These are phyloP conservation scores for Blastomyces silverae DNA, from an alignment of 2,329 filamentous ascomycete species.

Conservation along the genomic window DNA sequence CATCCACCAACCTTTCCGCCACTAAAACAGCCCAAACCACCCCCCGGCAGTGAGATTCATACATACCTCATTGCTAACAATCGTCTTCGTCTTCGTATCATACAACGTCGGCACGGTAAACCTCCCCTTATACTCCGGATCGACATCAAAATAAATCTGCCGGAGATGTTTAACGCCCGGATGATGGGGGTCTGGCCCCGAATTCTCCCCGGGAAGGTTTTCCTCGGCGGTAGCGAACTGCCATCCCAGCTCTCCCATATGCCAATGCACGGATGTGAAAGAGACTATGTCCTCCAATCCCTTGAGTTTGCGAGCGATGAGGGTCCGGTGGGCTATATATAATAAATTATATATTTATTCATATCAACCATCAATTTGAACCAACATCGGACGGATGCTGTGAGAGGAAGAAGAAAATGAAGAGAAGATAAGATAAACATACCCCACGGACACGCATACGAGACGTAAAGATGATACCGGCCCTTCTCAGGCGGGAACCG, in stretches of 20 bases:
- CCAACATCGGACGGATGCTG: background rate
- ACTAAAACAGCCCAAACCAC: too few species aligned
- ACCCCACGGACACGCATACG: slow-evolving; percentile 89
- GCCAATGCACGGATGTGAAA: slow-evolving; percentile 84
- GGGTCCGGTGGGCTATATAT: slow-evolving; percentile 67
- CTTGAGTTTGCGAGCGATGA: slow-evolving; percentile 86
- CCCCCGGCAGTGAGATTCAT: background rate
- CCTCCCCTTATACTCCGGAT: slow-evolving; percentile 65
- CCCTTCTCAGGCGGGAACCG: slow-evolving; percentile 78
- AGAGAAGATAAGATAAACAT: slow-evolving; percentile 30
- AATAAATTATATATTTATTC: background rate
- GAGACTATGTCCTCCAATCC: slow-evolving; percentile 79
- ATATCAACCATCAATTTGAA: slow-evolving; percentile 10
- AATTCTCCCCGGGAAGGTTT: slow-evolving; percentile 50
- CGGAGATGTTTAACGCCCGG: slow-evolving; percentile 65
- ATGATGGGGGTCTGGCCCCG: slow-evolving; percentile 51
- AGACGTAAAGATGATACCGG: slow-evolving; percentile 91
- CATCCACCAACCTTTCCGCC: background rate
- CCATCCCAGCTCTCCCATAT: slow-evolving; percentile 74
- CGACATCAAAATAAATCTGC: slow-evolving; percentile 70
- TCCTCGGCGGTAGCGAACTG: slow-evolving; percentile 66
- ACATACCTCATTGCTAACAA: slow-evolving; percentile 77
- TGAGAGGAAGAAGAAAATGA: too few species aligned
- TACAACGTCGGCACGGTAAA: slow-evolving; percentile 83
- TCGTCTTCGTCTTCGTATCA: slow-evolving; percentile 61